A percentile compares a stretch with the other conserved stretches of the same genome.
phyloP scores from a whole-genome alignment of 2,329 filamentous ascomycete genomes.

The Massarina eburnea region DNA sequence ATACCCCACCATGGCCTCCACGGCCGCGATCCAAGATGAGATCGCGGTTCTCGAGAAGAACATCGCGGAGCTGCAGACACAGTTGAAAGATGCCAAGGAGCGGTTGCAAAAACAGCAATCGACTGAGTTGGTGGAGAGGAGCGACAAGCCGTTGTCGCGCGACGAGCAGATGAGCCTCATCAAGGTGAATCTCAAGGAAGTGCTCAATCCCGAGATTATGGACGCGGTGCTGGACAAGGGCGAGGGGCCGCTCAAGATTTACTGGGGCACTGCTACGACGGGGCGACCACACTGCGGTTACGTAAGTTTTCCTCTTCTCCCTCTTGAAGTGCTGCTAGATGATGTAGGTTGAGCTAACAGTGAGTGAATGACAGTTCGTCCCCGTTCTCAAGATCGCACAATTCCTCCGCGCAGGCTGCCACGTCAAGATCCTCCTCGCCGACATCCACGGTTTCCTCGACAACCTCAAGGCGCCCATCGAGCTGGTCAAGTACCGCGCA shows the following conservation, averaged over 20 bases:
- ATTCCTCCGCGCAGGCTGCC: conserved; percentile 80
- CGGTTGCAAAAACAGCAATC: conserved; percentile 28
- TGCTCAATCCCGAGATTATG: conserved; percentile 82
- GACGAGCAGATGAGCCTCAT: conserved; percentile 74
- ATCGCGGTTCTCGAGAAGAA: conserved; percentile 37
- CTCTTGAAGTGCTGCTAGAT: background rate
- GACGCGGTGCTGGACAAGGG: conserved; percentile 67
- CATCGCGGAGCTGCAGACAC: conserved; percentile 30
- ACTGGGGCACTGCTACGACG: conserved; percentile 87
- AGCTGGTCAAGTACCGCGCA: conserved; percentile 79
- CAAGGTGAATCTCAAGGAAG: conserved; percentile 76
- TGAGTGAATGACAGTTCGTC: conserved; percentile 58
- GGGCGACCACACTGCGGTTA: conserved; percentile 89
- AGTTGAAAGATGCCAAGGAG: conserved; percentile 33
- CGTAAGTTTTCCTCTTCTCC: conserved; percentile 29
- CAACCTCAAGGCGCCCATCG: conserved; percentile 83
- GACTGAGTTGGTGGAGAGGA: conserved; percentile 14
- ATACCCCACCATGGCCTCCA: conserved; percentile 34
- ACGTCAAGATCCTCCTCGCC: conserved; percentile 74
- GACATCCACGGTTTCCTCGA: conserved; percentile 72
- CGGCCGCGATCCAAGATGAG: conserved; percentile 32
- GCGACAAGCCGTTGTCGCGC: conserved; percentile 41
- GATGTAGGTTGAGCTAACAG: background rate
- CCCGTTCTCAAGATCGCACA: conserved; percentile 88
- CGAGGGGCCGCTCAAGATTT: conserved; percentile 70